phyloP scores from a whole-genome alignment of 768 basidiomycete genomes.

The Panaeolus papilionaceus region DNA sequence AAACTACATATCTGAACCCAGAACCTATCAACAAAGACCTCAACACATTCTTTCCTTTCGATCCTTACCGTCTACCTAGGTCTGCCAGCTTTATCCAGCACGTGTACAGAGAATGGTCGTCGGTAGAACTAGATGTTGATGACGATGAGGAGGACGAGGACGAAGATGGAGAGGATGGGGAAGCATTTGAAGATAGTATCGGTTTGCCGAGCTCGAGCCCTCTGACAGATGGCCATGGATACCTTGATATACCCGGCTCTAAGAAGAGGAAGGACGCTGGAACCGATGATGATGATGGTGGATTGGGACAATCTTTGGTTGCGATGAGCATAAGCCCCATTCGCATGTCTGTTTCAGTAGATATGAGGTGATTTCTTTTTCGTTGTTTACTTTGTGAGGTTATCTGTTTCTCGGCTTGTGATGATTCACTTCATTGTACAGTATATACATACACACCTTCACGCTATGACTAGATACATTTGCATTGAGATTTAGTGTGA shows the following conservation, averaged over 20 bases:
- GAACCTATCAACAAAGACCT: slow-evolving; percentile 63
- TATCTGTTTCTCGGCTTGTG: background rate
- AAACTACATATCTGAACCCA: slow-evolving; percentile 10
- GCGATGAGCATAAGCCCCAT: slow-evolving; percentile 87
- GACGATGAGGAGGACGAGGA: slow-evolving; percentile 72
- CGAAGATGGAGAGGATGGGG: slow-evolving; percentile 44
- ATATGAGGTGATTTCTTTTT: slow-evolving; percentile 17
- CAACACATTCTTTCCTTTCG: slow-evolving; percentile 97
- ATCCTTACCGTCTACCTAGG: slow-evolving; percentile 90
- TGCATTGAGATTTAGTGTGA: no score
- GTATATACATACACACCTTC: background rate
- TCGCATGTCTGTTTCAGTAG: slow-evolving; percentile 29
- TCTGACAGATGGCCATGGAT: slow-evolving; percentile 28
- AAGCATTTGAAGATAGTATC: slow-evolving; percentile 8
- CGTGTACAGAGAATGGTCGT: slow-evolving; percentile 90
- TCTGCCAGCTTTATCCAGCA: slow-evolving; percentile 79
- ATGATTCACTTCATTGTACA: background rate
- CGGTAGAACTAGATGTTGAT: slow-evolving; percentile 79
- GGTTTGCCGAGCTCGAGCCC: slow-evolving; percentile 19
- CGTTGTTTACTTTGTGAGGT: background rate
- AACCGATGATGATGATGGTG: slow-evolving; percentile 47
- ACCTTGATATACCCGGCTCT: slow-evolving; percentile 18
- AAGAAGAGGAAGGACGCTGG: slow-evolving; percentile 16
- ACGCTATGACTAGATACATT: no score
- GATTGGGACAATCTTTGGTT: slow-evolving; percentile 70